These are phyloP conservation scores for Castanea sativa DNA, from an alignment of 306 rosid genomes.

Conservation along the genomic window DNA sequence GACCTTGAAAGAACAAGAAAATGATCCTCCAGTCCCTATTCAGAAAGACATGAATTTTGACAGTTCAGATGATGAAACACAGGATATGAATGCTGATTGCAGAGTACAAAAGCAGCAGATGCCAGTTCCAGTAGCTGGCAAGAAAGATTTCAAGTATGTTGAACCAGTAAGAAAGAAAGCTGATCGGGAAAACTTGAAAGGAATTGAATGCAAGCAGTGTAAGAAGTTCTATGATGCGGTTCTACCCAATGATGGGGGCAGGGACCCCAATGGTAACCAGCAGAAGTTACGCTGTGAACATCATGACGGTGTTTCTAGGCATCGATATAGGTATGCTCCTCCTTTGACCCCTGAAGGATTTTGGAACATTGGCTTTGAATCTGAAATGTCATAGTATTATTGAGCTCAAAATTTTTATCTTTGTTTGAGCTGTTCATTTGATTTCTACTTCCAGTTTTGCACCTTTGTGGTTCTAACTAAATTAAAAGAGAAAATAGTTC, in stretches of 20 bases:
- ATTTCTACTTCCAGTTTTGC: slow-evolving; percentile 3
- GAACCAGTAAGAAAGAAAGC: slow-evolving; percentile 94
- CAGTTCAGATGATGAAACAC: slow-evolving; percentile 79
- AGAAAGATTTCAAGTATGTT: slow-evolving; percentile 66
- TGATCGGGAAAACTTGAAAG: slow-evolving; percentile 82
- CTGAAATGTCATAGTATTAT: slow-evolving; percentile 53
- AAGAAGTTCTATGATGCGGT: slow-evolving; percentile 88
- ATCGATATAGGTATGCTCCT: slow-evolving; percentile 86
- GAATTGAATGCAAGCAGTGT: slow-evolving; percentile 93
- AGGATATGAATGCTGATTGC: slow-evolving; percentile 53
- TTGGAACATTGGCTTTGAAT: slow-evolving; percentile 98
- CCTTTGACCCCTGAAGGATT: slow-evolving; percentile 97
- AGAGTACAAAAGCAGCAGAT: slow-evolving; percentile 43
- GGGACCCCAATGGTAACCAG: slow-evolving; percentile 35
- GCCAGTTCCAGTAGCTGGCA: slow-evolving; percentile 32
- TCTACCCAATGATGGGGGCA: slow-evolving; percentile 57
- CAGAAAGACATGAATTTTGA: slow-evolving; percentile 35
- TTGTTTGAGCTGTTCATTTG: background rate
- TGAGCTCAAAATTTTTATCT: background rate
- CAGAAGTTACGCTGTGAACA: slow-evolving; percentile 74
- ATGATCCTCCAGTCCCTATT: slow-evolving; percentile 12
- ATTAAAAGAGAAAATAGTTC: background rate
- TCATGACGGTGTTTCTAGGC: slow-evolving; percentile 96
- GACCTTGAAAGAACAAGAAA: slow-evolving; percentile 34
- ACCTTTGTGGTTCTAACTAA: slow-evolving; percentile 9